These are phyloP conservation scores for Chrysosphaeria jannelii DNA, from an alignment of 2,329 filamentous ascomycete genomes.

Conservation along the genomic window DNA sequence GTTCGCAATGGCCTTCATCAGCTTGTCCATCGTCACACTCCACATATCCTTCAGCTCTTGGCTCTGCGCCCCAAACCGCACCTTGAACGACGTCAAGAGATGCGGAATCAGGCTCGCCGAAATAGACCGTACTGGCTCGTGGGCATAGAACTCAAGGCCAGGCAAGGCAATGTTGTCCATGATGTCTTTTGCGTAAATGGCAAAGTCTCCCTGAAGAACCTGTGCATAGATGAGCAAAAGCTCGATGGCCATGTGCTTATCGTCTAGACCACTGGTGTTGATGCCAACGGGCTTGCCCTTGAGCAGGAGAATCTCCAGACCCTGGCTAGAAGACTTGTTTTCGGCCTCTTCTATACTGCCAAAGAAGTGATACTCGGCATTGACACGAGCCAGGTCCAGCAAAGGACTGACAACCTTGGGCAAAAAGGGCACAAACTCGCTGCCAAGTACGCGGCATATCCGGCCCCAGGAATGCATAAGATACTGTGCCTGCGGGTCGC, in stretches of 20 bases:
- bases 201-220: slow-evolving; percentile 76
- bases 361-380: slow-evolving; percentile 86
- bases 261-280: slow-evolving; percentile 83
- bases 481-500: slow-evolving; percentile 90
- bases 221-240: slow-evolving; percentile 91
- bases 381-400: slow-evolving; percentile 68
- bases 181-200: slow-evolving; percentile 69
- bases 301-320: slow-evolving; percentile 88
- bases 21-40: slow-evolving; percentile 67
- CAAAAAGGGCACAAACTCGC: slow-evolving; percentile 78
- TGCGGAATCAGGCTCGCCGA: slow-evolving; percentile 87
- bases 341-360: slow-evolving; percentile 89
- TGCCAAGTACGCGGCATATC: slow-evolving; percentile 82
- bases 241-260: slow-evolving; percentile 99
- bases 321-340: slow-evolving; percentile 75
- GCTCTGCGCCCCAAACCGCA: slow-evolving; percentile 56
- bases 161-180: slow-evolving; percentile 93
- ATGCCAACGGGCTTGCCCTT: slow-evolving; percentile 98
- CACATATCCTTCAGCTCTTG: slow-evolving; percentile 57
- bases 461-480: slow-evolving; percentile 96
- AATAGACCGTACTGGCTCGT: slow-evolving; percentile 83
- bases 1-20: slow-evolving; percentile 74
- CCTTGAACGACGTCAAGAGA: slow-evolving; percentile 79
- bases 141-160: slow-evolving; percentile 93
- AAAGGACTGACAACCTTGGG: slow-evolving; percentile 83